These are phyloP conservation scores for Cruciata laevipes DNA, from an alignment of 257 asterid genomes.

Conservation along the genomic window DNA sequence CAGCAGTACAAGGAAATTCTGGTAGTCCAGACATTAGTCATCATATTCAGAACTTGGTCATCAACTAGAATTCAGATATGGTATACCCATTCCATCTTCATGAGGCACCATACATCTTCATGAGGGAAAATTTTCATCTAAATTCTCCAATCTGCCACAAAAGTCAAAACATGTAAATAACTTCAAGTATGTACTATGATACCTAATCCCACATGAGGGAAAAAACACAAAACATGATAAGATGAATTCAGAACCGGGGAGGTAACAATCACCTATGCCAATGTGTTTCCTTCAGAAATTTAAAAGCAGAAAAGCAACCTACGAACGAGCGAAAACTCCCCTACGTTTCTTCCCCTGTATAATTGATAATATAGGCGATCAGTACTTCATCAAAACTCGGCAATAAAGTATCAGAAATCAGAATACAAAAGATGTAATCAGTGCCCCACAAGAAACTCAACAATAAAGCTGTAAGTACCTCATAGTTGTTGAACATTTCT, in stretches of 20 bases:
- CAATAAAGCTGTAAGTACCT: slow-evolving; percentile 37
- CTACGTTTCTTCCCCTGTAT: slow-evolving; percentile 49
- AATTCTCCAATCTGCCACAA: not conserved
- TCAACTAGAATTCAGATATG: not conserved
- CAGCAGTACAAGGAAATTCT: not conserved
- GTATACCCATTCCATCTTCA: not conserved
- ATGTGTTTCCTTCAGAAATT: not conserved
- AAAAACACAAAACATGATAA: not conserved
- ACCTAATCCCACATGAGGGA: not conserved
- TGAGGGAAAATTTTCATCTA: not conserved
- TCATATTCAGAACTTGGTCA: slow-evolving; percentile 1
- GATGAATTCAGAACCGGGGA: not conserved
- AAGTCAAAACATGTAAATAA: not conserved
- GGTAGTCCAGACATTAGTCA: not conserved
- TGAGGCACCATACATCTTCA: not conserved
- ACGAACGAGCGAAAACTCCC: slow-evolving; percentile 39
- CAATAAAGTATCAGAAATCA: slow-evolving; percentile 4
- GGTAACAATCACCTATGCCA: not conserved
- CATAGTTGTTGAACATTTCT: slow-evolving; percentile 70
- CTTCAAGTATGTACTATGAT: not conserved
- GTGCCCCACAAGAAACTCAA: slow-evolving; percentile 2
- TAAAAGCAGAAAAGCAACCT: slow-evolving; percentile 11
- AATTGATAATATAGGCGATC: slow-evolving; percentile 11
- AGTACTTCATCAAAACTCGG: slow-evolving; percentile 4
- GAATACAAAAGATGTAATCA: slow-evolving; percentile 7